Percentiles rank a stretch among this genome's conserved stretches.
Evolutionary conservation across 2,329 filamentous ascomycete species (phyloP).

Genomic region (Aspergillus pseudoglaucus): DNA sequence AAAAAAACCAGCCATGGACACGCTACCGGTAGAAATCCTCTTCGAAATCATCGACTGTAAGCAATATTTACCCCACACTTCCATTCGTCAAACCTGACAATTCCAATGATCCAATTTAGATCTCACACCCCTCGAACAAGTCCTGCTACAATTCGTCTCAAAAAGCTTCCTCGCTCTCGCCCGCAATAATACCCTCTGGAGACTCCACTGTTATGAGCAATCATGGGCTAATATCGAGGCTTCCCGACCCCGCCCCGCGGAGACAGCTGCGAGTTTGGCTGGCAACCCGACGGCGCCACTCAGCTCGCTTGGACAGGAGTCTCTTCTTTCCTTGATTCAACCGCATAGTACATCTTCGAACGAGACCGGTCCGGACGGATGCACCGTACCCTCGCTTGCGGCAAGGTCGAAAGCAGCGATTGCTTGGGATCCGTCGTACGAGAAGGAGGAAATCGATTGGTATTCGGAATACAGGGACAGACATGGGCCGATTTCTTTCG

Average conservation of each 20-base stretch:
- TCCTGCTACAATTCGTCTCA: conserved; percentile 63
- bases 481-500: conserved; percentile 64
- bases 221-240: conserved; percentile 58
- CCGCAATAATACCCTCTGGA: conserved; percentile 73
- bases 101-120: conserved; percentile 36
- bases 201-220: conserved; percentile 63
- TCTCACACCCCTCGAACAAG: conserved; percentile 59
- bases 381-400: conserved; percentile 15
- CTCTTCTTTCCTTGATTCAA: conserved; percentile 29
- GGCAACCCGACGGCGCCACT: conserved; percentile 29
- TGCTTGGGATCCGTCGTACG: conserved; percentile 77
- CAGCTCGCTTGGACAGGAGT: conserved; percentile 25
- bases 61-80: conserved; percentile 23
- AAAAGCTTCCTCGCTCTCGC: conserved; percentile 59
- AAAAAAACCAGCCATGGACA: conserved; percentile 38
- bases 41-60: conserved; percentile 58
- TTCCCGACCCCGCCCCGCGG: conserved; percentile 14
- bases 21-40: conserved; percentile 59
- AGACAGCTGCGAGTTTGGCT: conserved; percentile 43
- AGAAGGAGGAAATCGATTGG: conserved; percentile 68
- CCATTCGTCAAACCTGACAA: conserved; percentile 13
- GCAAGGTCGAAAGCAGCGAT: conserved; percentile 38
- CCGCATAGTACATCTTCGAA: conserved; percentile 11
- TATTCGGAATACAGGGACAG: conserved; percentile 85
- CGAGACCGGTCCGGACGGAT: not conserved